Percentiles rank a stretch among this genome's conserved stretches.
Evolutionary conservation across 2,329 filamentous ascomycete genomes (phyloP).

Genomic region (Didymella sp.): DNA sequence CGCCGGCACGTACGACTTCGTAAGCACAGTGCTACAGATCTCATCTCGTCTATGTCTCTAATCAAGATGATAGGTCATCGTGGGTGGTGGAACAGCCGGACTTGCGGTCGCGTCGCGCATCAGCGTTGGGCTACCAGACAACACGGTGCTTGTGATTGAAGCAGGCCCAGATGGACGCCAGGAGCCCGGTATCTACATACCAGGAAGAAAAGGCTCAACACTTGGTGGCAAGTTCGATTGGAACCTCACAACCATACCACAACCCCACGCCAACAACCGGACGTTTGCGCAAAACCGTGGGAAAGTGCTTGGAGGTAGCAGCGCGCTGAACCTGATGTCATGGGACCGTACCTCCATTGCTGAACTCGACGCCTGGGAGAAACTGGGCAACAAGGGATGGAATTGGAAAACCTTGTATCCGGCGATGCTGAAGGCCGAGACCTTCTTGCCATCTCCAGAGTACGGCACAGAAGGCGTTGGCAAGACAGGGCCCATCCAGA

Average conservation of each 20-base stretch:
- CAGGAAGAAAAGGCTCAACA: conserved; percentile 39
- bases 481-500: conserved; percentile 41
- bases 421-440: conserved; percentile 45
- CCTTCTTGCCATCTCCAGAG: conserved; percentile 35
- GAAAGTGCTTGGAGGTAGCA: conserved; percentile 58
- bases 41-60: background rate
- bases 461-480: conserved; percentile 42
- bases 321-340: conserved; percentile 53
- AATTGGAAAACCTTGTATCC: conserved; percentile 42
- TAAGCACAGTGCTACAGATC: background rate
- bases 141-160: conserved; percentile 35
- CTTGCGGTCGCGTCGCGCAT: conserved; percentile 44
- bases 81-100: conserved; percentile 40
- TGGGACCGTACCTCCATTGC: conserved; percentile 41
- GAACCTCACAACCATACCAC: conserved; percentile 56
- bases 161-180: conserved; percentile 39
- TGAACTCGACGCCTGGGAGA: conserved; percentile 46
- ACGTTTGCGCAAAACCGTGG: conserved; percentile 54
- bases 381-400: conserved; percentile 43
- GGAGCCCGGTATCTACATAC: conserved; percentile 37
- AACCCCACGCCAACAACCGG: conserved; percentile 51
- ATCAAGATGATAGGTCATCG: conserved; percentile 20
- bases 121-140: conserved; percentile 38
- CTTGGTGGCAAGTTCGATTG: conserved; percentile 39
- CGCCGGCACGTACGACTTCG: conserved; percentile 9